These are phyloP conservation scores for Tetrahymena malaccensis DNA, from an alignment of 73 alveolate genomes.

Conservation along the genomic window DNA sequence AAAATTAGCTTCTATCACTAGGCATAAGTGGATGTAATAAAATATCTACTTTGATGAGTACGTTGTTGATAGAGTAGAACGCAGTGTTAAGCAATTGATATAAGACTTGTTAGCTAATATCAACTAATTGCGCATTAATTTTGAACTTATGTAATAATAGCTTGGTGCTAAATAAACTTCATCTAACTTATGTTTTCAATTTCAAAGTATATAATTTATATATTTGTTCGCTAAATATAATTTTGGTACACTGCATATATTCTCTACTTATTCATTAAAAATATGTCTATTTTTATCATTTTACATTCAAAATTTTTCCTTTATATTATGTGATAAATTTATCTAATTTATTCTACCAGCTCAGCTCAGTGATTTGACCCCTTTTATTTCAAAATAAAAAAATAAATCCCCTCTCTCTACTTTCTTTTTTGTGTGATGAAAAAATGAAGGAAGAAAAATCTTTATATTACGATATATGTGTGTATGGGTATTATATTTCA, in stretches of 20 bases:
- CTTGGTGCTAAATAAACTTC: neutral
- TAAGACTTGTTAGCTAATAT: neutral
- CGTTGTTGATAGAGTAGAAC: neutral
- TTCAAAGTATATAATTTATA: neutral
- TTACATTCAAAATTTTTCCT: neutral
- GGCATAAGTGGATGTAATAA: neutral
- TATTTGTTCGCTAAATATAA: neutral
- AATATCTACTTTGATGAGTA: neutral
- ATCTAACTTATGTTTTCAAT: neutral
- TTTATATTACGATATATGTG: neutral
- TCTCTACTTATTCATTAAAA: too few species aligned
- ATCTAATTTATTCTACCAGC: neutral
- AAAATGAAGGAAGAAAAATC: neutral
- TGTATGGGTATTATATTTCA: neutral
- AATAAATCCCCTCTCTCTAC: neutral
- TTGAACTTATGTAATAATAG: neutral
- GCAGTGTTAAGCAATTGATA: neutral
- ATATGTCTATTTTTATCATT: neutral
- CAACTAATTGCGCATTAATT: neutral
- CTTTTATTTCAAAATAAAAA: neutral
- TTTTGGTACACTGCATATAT: neutral
- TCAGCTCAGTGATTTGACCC: neutral
- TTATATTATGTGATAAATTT: too few species aligned
- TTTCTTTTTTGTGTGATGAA: neutral
- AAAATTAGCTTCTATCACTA: neutral